phyloP scores from a whole-genome alignment of 1,139 yeast genomes.

The Debaryomyces subglobosus region DNA sequence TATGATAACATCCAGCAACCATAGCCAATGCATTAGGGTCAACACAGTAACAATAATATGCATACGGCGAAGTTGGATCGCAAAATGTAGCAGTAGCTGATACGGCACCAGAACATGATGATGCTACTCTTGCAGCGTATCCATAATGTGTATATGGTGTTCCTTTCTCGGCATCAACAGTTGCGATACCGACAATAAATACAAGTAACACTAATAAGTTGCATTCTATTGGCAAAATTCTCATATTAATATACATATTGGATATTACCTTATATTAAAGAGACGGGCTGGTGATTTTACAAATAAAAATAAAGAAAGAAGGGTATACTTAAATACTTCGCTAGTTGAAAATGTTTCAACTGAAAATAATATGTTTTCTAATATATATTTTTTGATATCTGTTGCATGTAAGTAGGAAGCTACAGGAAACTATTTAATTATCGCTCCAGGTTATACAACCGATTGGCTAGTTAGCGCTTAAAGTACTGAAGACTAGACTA shows the following conservation, averaged over 20 bases:
- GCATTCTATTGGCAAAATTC: neutral
- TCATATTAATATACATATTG: neutral
- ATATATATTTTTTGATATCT: neutral
- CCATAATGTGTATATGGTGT: slow-evolving; percentile 16
- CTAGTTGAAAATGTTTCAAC: neutral
- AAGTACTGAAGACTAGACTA: neutral
- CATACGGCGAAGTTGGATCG: slow-evolving; percentile 8
- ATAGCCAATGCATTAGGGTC: slow-evolving; percentile 19
- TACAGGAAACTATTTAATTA: neutral
- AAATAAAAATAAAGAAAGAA: neutral
- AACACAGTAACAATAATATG: slow-evolving; percentile 16
- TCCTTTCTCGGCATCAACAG: slow-evolving; percentile 8
- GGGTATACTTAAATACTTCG: neutral
- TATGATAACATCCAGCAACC: slow-evolving; percentile 19
- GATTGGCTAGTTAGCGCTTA: neutral
- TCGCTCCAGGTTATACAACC: neutral
- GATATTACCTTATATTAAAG: neutral
- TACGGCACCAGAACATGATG: slow-evolving; percentile 20
- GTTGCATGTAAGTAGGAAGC: neutral
- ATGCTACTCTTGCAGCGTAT: slow-evolving; percentile 8
- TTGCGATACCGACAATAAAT: neutral
- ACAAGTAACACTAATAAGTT: neutral
- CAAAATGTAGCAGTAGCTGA: slow-evolving; percentile 19
- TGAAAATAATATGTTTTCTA: neutral
- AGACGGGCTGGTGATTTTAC: too few species aligned